These are phyloP conservation scores for Centrapalus pauciflorus DNA, from an alignment of 129 eudicot genomes.

Conservation along the genomic window DNA sequence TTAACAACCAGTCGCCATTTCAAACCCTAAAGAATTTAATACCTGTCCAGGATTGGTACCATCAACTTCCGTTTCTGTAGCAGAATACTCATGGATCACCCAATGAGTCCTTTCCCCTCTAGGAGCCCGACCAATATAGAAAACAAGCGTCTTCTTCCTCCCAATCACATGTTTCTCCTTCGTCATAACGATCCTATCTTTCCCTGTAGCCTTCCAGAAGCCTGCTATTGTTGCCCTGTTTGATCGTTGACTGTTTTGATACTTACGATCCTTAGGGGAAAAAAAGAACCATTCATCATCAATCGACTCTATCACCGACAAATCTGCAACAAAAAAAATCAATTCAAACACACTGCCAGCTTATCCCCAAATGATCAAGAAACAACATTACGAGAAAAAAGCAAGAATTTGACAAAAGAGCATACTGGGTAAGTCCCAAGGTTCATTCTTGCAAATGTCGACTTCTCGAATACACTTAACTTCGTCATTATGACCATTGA, in stretches of 20 bases:
- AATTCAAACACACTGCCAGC: background rate
- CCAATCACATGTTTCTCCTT: slow-evolving; percentile 55
- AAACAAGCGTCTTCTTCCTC: slow-evolving; percentile 75
- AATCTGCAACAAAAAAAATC: slow-evolving; percentile 38
- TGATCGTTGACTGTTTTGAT: slow-evolving; percentile 60
- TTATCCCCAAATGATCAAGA: background rate
- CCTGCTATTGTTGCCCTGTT: slow-evolving; percentile 70
- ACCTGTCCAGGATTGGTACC: slow-evolving; percentile 87
- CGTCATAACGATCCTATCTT: slow-evolving; percentile 52
- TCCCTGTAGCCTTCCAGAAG: slow-evolving; percentile 91
- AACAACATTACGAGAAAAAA: background rate
- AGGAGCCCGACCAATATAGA: slow-evolving; percentile 73
- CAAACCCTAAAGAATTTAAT: background rate
- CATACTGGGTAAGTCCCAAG: slow-evolving; percentile 84
- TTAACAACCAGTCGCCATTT: background rate
- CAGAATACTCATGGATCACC: slow-evolving; percentile 80
- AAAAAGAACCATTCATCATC: slow-evolving; percentile 85
- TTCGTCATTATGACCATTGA: slow-evolving; percentile 42
- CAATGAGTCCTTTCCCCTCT: slow-evolving; percentile 69
- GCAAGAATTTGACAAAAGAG: background rate
- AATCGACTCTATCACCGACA: slow-evolving; percentile 47
- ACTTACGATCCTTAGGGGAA: slow-evolving; percentile 78
- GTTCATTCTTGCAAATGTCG: slow-evolving; percentile 79
- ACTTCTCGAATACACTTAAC: slow-evolving; percentile 64
- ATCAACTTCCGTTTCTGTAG: slow-evolving; percentile 58